Conservation (phyloP, 805 yeast genomes). For the Candida jianshihensis region DNA sequence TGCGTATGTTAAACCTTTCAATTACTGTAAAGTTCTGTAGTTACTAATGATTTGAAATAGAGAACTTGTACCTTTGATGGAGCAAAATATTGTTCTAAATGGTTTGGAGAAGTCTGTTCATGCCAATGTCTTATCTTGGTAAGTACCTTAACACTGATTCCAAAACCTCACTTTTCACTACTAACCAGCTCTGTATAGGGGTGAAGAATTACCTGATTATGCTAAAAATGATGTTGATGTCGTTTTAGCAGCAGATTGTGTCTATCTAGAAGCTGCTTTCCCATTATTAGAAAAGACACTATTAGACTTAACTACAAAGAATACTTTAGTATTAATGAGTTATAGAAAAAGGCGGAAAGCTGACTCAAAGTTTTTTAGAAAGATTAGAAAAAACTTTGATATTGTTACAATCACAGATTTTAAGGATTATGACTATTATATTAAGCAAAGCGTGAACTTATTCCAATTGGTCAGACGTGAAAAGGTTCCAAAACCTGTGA, state of each 20-base stretch:
- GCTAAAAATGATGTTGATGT: constrained; percentile 33
- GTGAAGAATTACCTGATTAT: constrained; percentile 31
- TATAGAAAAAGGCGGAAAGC: constrained; percentile 47
- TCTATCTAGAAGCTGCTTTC: constrained; percentile 47
- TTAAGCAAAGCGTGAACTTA: constrained; percentile 34
- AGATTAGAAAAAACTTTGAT: constrained; percentile 26
- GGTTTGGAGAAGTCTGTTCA: constrained; percentile 27
- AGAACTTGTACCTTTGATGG: constrained; percentile 40
- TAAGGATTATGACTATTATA: constrained; percentile 28
- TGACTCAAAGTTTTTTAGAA: constrained; percentile 25
- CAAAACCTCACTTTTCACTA: too few species aligned
- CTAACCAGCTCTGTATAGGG: too few species aligned
- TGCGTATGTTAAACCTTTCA: too few species aligned
- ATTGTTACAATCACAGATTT: constrained; percentile 26
- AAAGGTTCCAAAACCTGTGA: neutral
- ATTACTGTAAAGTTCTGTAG: too few species aligned
- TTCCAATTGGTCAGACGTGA: constrained; percentile 29
- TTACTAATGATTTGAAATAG: too few species aligned
- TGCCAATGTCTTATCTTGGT: constrained; percentile 40
- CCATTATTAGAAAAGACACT: constrained; percentile 44
- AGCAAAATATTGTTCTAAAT: constrained; percentile 37
- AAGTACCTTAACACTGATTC: too few species aligned
- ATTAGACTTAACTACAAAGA: constrained; percentile 32
- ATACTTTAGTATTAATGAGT: constrained; percentile 42
- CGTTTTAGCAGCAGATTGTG: constrained; percentile 55